Evolutionary conservation across 1,139 yeast species (phyloP).

Genomic region (Casaregolazyma lundiana): DNA sequence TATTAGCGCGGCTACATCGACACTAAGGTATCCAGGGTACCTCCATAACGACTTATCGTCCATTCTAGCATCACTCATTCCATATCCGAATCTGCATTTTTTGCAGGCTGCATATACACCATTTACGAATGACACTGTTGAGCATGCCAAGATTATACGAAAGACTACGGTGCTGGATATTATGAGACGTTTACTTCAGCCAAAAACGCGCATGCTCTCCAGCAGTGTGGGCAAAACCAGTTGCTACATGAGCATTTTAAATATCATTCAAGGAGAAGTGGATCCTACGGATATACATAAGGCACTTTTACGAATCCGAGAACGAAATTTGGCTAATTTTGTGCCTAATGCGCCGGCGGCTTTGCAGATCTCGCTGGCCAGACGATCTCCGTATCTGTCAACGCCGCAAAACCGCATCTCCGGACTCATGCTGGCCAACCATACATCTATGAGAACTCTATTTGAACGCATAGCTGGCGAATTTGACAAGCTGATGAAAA

Average conservation of each 20-base stretch:
- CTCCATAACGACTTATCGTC: constrained; percentile 85
- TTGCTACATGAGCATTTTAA: constrained; percentile 65
- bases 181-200: constrained; percentile 74
- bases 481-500: constrained; percentile 71
- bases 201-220: constrained; percentile 67
- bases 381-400: constrained; percentile 57
- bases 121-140: constrained; percentile 60
- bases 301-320: constrained; percentile 72
- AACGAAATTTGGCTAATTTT: constrained; percentile 58
- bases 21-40: constrained; percentile 86
- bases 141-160: constrained; percentile 55
- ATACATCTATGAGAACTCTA: constrained; percentile 64
- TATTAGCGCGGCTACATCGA: constrained; percentile 78
- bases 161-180: constrained; percentile 81
- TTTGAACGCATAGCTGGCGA: constrained; percentile 67
- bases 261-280: constrained; percentile 68
- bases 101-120: constrained; percentile 86
- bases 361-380: constrained; percentile 72
- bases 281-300: constrained; percentile 76
- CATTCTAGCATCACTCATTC: constrained; percentile 75
- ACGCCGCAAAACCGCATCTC: constrained; percentile 32
- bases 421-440: constrained; percentile 77
- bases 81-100: constrained; percentile 87
- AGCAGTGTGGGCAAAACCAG: constrained; percentile 36
- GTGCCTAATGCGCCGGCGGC: constrained; percentile 87